Evolutionary conservation across 192 early-diverging fungal species (phyloP), one percentile per base, ranked within the genome.

Genomic region (Umbelopsis sp.): DNA sequence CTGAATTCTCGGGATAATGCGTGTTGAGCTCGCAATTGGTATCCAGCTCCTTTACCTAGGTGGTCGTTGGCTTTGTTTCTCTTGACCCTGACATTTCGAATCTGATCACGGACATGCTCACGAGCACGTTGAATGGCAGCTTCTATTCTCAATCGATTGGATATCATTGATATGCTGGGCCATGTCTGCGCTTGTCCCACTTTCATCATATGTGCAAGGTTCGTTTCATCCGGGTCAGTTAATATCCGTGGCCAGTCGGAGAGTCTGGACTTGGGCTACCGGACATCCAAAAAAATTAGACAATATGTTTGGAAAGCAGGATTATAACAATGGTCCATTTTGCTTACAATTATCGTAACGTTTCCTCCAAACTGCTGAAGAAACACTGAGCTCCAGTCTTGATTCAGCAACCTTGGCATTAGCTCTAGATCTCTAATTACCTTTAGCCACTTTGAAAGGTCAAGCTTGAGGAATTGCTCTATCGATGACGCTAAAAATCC

Each of bases 351-450:
- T 49, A 98, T 91, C 0, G 94, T 98, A 21, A 94, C 85, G 66
- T 88, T 85, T n/a, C 95, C 97, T 65, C 95, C 91, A 82, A 97
- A 96, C 71, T 88, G 89, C 76, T 98, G 97, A 68, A 95, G 80
- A 87, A 91, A 96, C 4, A 98, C 79, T 62, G 84, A 86, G 29
- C 91, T 91, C 85, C 93, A 88, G 79, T 96, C 93, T 54, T 91
- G 92, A 52, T 86, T 84, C 69, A 92, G 82, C 43, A 94, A 65
- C 38, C 81, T 83, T 3, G 97, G 97, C 41, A 96, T 76, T 21
- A 98, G 77, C 65, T 91, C 83, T 17, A 96, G 71, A 66, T 96
- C 94, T 74, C 92, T 77, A 17, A 95, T 77, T 12, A 95, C 83
- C 21, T 91, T 85, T 38, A 96, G 77, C 90, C 93, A 95, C 74